phyloP scores from a whole-genome alignment of 2,329 filamentous ascomycete species.

The Dactylellina drechsleri region DNA sequence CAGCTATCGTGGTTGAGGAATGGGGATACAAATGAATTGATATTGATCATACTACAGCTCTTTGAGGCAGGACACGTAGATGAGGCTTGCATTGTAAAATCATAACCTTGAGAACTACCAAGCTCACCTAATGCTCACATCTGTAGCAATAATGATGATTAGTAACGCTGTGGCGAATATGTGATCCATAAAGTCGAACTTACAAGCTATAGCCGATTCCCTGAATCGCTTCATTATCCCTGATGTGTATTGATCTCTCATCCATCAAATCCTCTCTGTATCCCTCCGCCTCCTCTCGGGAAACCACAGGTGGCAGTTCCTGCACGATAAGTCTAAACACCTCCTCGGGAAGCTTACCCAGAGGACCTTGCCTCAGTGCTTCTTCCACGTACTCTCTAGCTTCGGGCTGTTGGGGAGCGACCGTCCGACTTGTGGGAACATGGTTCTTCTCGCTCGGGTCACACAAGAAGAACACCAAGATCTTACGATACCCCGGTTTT shows the following conservation, averaged over 20 bases:
- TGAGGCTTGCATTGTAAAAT: no score
- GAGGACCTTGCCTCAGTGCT: conserved; percentile 6
- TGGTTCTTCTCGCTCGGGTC: conserved; percentile 57
- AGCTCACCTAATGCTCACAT: conserved; percentile 32
- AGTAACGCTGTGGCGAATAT: background rate
- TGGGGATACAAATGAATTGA: background rate
- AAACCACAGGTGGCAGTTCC: conserved; percentile 57
- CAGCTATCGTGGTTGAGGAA: background rate
- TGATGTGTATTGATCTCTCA: conserved; percentile 59
- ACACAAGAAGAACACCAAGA: conserved; percentile 50
- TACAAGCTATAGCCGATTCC: conserved; percentile 34
- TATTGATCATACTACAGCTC: background rate
- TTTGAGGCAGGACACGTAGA: background rate
- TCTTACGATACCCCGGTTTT: conserved; percentile 48
- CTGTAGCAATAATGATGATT: conserved; percentile 3
- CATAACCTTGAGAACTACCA: background rate
- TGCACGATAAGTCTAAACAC: conserved; percentile 56
- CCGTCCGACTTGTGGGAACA: conserved; percentile 29
- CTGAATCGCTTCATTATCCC: conserved; percentile 24
- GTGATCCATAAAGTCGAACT: conserved; percentile 5
- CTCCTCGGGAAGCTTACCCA: conserved; percentile 51
- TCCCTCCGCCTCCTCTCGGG: conserved; percentile 61
- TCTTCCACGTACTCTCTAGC: conserved; percentile 34
- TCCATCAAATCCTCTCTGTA: conserved; percentile 62
- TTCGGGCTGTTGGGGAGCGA: conserved; percentile 46